Evolutionary conservation across 371 early-diverging fungal genomes (phyloP).

Genomic region (Entomophthora muscae): DNA sequence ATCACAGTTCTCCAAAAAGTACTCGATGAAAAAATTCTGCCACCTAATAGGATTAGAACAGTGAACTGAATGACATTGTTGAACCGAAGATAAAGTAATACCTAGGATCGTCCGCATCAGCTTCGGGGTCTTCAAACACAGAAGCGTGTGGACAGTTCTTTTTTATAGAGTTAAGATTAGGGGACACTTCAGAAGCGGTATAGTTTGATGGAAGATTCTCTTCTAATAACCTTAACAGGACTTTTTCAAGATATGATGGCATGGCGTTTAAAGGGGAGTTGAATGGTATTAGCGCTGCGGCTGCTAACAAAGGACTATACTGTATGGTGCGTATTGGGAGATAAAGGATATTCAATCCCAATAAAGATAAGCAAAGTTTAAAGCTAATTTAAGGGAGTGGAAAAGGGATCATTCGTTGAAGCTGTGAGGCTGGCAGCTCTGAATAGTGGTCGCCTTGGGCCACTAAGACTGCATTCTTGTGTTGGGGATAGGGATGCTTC

Average conservation of each 20-base stretch:
- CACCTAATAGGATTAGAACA: constrained; percentile 21
- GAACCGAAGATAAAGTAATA: neutral
- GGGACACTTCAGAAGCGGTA: neutral
- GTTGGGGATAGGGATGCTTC: too few species aligned
- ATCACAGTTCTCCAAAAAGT: constrained; percentile 36
- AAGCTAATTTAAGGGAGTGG: too few species aligned
- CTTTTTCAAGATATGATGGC: constrained; percentile 9
- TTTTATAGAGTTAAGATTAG: neutral
- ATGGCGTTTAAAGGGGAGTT: neutral
- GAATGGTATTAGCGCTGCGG: neutral
- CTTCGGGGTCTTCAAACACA: constrained; percentile 10
- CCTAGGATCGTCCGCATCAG: constrained; percentile 18
- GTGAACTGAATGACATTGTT: neutral
- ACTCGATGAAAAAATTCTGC: constrained; percentile 38
- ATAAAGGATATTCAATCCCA: too few species aligned
- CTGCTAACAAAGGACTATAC: neutral
- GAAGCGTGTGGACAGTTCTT: neutral
- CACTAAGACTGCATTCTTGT: too few species aligned
- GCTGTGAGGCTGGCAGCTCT: too few species aligned
- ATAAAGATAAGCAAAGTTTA: too few species aligned
- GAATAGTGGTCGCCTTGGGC: too few species aligned
- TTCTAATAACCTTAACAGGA: constrained; percentile 9
- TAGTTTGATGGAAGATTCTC: constrained; percentile 8
- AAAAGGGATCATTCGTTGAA: too few species aligned
- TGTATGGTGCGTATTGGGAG: too few species aligned